Evolutionary conservation across 1,284 basidiomycete genomes (phyloP).

Genomic region (Tylopilus sp.): DNA sequence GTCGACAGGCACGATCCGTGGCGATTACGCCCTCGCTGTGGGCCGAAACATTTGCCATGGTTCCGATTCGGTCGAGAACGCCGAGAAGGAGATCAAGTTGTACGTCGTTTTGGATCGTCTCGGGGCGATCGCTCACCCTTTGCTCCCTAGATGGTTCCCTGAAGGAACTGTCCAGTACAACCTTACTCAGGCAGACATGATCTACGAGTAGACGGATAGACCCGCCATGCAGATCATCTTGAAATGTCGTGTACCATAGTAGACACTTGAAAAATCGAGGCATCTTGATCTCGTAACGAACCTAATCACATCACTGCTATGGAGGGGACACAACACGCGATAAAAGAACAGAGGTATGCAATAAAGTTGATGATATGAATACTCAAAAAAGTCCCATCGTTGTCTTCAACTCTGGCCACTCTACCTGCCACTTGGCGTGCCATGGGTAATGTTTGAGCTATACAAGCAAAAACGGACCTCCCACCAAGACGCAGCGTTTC

Average conservation of each 20-base stretch:
- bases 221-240: neutral
- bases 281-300: too few relatives aligned
- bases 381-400: slow-evolving; percentile 6
- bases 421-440: slow-evolving; percentile 28
- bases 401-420: slow-evolving; percentile 2
- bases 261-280: slow-evolving; percentile 3
- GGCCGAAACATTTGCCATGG: slow-evolving; percentile 95
- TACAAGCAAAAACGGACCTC: slow-evolving; percentile 10
- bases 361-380: slow-evolving; percentile 20
- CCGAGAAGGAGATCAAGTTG: slow-evolving; percentile 88
- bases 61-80: slow-evolving; percentile 87
- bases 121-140: slow-evolving; percentile 14
- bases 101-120: slow-evolving; percentile 41
- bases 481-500: slow-evolving; percentile 5
- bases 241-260: slow-evolving; percentile 24
- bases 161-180: slow-evolving; percentile 79
- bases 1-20: slow-evolving; percentile 77
- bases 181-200: slow-evolving; percentile 65
- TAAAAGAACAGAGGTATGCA: slow-evolving; percentile 14
- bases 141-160: slow-evolving; percentile 69
- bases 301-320: neutral
- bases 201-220: slow-evolving; percentile 69
- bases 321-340: slow-evolving; percentile 7
- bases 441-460: slow-evolving; percentile 16
- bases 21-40: slow-evolving; percentile 89